Base-by-base conservation (phyloP, 2,329 filamentous ascomycete species). In the Cladophialophora bantiana region DNA sequence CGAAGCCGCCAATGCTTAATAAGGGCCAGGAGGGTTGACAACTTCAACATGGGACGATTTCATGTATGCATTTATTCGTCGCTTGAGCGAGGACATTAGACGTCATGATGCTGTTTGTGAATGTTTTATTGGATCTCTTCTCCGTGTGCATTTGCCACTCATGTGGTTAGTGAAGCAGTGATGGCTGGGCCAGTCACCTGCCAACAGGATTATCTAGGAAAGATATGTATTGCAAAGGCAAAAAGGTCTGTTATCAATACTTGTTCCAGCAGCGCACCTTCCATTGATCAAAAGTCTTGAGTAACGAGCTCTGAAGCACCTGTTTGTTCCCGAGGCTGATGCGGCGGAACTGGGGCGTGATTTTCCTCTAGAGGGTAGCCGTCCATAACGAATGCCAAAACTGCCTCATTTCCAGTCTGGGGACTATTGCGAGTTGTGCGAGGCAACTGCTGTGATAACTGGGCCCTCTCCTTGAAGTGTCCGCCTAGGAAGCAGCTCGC, bases 401-500 rank as follows among this genome's bases (percentile, higher is more conserved):
- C 26, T 50, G 3, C 9, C 20, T 50, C 18, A 13, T 31, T 26
- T 31, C 20, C 9, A 31, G 7, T 7, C 20, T 12, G 26, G 3
- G 9, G 7, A 20, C 20, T 13, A 20, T 31, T 26, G 18, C 20
- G 45, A 31, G 45, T 3, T 50, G 45, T 4, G 26, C 26, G 26
- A 26, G 26, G 26, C 26, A 26, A 26, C 13, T 50, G 18, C 12
- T 26, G 45, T 2, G 10, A 4, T 31, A 10, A 12, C 18, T 4
- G 12, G 45, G 26, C 45, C 5, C 26, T 12, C 13, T 10, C 20
- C 2, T 31, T 26, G 45, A 31, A 50, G 18, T 20, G 18, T 50
- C 45, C 45, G 26, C 20, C 7, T 9, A 54, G 32, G 35, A 53
- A 26, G 32, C 18, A 7, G 57, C n/a, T 74, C 75, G 31, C 78